Evolutionary conservation across 495 filamentous ascomycete species (phyloP), one percentile per base, ranked within the genome.

Genomic region (Trichoderma parareesei): DNA sequence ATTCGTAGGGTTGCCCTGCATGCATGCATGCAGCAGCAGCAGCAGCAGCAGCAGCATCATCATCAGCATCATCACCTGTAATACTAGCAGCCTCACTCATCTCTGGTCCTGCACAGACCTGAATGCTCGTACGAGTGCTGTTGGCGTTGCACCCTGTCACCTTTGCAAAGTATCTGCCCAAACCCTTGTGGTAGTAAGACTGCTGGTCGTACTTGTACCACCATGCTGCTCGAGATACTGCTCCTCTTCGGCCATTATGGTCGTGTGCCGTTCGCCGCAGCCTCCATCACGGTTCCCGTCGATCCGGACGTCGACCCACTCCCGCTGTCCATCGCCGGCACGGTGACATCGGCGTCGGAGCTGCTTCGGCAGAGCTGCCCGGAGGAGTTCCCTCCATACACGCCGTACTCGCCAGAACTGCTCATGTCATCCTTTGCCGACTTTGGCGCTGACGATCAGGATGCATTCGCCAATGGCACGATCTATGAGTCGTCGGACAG

Each of bases 401-500:
- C 53, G 33, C 53, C 53, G 16, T 57, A 57, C 53, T 57, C 53
- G 53, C 53, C 53, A 10, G 53, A 57, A 27, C 27, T 57, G 13
- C 53, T 57, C 33, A 57, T 57, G 53, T 57, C 53, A 9, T 57
- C 53, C 53, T 57, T 57, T 57, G 53, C 53, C 33, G 53, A 57
- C 9, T 57, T 57, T 37, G 53, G 53, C 11, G 5, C 53, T 35
- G 27, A 33, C 7, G 20, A 33, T 35, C 7, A 57, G 1, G 9
- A 37, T 14, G 53, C 18, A 10, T 57, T 57, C 16, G 14, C 53
- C 53, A 37, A 57, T 57, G 53, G 53, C 27, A 57, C 53, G 8
- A n/a, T 74, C 63, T 65, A 65, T 33, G 70, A 71, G 11, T 71
- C 71, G 3, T 60, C 64, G 59, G 71, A 86, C 64, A 78, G 79